Evolutionary conservation across 441 rosid genomes (phyloP).

Genomic region (Eruca vesicaria): DNA sequence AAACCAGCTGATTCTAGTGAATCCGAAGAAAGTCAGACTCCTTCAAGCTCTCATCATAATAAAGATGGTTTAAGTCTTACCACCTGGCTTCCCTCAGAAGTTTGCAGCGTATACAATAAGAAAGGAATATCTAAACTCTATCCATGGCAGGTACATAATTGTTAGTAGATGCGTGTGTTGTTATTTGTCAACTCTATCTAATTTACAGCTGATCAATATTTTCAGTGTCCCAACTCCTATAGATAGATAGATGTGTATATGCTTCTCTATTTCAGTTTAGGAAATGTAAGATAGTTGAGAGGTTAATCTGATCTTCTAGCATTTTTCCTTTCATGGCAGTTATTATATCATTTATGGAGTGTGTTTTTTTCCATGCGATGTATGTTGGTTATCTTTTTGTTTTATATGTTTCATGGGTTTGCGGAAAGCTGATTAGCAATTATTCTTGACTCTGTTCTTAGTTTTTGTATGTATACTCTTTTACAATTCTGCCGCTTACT

Average conservation of each 20-base stretch:
- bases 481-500: not conserved
- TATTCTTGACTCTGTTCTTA: not conserved
- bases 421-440: not conserved
- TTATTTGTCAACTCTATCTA: slow-evolving; percentile 10
- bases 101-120: slow-evolving; percentile 72
- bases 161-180: not conserved
- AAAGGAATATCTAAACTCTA: slow-evolving; percentile 84
- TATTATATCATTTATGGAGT: not conserved
- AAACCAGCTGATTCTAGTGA: slow-evolving; percentile 37
- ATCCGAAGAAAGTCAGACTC: slow-evolving; percentile 61
- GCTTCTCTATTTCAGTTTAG: slow-evolving; percentile 5
- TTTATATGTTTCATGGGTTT: slow-evolving; percentile 4
- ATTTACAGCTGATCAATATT: not conserved
- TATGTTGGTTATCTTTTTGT: slow-evolving; percentile 8
- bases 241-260: slow-evolving; percentile 6
- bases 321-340: slow-evolving; percentile 11
- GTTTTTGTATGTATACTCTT: not conserved
- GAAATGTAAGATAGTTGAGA: slow-evolving; percentile 8
- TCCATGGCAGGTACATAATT: slow-evolving; percentile 84
- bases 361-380: not conserved
- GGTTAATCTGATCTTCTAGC: not conserved
- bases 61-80: slow-evolving; percentile 56
- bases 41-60: slow-evolving; percentile 55
- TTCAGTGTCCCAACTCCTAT: slow-evolving; percentile 11
- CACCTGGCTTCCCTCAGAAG: slow-evolving; percentile 88